These are phyloP conservation scores for Nakazawaea peltata DNA, from an alignment of 805 yeast genomes.

Conservation along the genomic window DNA sequence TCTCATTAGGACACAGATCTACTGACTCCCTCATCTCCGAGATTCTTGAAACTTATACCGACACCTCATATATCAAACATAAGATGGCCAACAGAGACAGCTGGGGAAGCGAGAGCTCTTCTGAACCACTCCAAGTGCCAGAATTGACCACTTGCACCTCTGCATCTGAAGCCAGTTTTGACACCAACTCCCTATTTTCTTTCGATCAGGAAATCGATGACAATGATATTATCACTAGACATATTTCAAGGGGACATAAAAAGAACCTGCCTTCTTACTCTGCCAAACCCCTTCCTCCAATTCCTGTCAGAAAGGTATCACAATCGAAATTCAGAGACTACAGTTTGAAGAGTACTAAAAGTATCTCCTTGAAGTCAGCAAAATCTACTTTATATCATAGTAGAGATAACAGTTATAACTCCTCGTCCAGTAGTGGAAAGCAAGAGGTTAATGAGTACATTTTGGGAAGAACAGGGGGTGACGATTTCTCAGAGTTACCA, in stretches of 20 bases:
- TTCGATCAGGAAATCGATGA: conserved; percentile 5
- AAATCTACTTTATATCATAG: no score
- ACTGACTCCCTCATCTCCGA: conserved; percentile 6
- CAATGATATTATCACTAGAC: conserved; percentile 2
- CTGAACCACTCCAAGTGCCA: conserved; percentile 1
- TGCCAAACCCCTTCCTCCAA: conserved; percentile 12
- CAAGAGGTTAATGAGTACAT: conserved; percentile 1
- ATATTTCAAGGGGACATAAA: not conserved
- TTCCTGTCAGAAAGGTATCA: conserved; percentile 16
- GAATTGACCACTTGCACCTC: not conserved
- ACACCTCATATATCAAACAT: no score
- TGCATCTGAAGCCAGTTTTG: conserved; percentile 1
- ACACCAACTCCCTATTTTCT: conserved; percentile 5
- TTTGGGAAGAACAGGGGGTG: conserved; percentile 8
- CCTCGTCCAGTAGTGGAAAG: no score
- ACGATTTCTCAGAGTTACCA: not conserved
- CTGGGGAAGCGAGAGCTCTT: not conserved
- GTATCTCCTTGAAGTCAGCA: not conserved
- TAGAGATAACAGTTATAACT: no score
- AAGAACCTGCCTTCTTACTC: not conserved
- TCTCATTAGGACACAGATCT: not conserved
- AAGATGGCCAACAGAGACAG: no score
- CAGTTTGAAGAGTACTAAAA: conserved; percentile 1
- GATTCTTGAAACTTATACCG: conserved; percentile 5
- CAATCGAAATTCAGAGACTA: conserved; percentile 18